These are phyloP conservation scores for Mycosphaerella sp. DNA, from an alignment of 2,329 filamentous ascomycete species.

Conservation along the genomic window DNA sequence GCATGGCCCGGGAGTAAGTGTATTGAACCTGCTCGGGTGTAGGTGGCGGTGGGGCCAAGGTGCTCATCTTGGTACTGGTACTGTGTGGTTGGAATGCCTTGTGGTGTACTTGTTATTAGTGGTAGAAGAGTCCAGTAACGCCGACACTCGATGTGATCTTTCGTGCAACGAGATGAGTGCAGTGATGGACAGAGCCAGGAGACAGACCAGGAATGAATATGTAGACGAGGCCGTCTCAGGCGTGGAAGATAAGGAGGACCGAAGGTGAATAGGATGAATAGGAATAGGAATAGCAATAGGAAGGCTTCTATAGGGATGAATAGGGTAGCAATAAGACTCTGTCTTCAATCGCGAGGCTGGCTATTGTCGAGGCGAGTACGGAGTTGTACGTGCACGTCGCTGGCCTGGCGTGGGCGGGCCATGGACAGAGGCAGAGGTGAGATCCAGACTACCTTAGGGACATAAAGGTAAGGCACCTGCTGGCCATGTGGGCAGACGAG, in stretches of 20 bases:
- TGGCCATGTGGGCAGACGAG: too few relatives aligned
- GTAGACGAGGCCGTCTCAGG: constrained; percentile 13
- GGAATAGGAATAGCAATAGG: constrained; percentile 22
- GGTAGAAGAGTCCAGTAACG: not conserved
- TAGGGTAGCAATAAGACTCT: constrained; percentile 27
- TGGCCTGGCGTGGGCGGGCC: too few relatives aligned
- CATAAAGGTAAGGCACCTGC: too few relatives aligned
- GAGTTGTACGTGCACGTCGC: not conserved
- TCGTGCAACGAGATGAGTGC: constrained; percentile 6
- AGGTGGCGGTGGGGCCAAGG: not conserved
- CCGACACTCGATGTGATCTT: not conserved
- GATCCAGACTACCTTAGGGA: not conserved
- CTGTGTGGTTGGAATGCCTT: not conserved
- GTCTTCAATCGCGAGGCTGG: constrained; percentile 25
- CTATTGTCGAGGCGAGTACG: constrained; percentile 9
- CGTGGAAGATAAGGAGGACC: constrained; percentile 1
- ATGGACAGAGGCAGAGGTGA: not conserved
- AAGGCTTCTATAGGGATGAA: constrained; percentile 23
- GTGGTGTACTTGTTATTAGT: not conserved
- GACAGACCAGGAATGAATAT: constrained; percentile 10
- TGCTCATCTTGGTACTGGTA: not conserved
- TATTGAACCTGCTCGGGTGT: not conserved
- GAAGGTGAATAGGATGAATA: constrained; percentile 20
- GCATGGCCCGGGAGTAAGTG: constrained; percentile 29
- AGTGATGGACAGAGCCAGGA: constrained; percentile 14